Evolutionary conservation across 1,284 basidiomycete species (phyloP), one percentile per base, ranked within the genome.

Genomic region (Cutaneotrichosporon sp.): DNA sequence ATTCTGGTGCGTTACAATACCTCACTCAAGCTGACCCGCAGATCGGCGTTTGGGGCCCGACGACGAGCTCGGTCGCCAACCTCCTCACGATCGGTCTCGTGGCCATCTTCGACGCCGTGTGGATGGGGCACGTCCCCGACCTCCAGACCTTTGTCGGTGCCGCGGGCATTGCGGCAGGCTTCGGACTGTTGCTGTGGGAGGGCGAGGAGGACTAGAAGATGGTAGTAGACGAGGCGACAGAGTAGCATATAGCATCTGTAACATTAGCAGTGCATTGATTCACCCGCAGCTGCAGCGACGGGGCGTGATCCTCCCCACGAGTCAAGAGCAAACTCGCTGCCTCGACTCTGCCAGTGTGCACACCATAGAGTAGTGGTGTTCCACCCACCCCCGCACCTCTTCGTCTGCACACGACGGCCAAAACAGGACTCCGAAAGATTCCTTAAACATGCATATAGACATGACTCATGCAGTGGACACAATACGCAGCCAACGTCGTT

Each of bases 1-100:
- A 71, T 75, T 43, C 72, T 80, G 29, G n/a, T n/a, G n/a, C n/a
- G n/a, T n/a, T n/a, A n/a, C n/a, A n/a, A n/a, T n/a, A n/a, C n/a
- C n/a, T n/a, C n/a, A n/a, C n/a, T n/a, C n/a, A n/a, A n/a, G n/a
- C n/a, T n/a, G n/a, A n/a, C n/a, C n/a, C n/a, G n/a, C n/a, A n/a
- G n/a, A 80, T 80, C 47, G 79, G 79, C 0, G 64, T 79, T 22
- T 77, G 77, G 72, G 79, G 79, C 2, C 79, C 79, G 7, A 79
- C 77, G 2, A 76, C 73, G 14, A 72, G 74, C 10, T 77, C 74
- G 22, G 78, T 80, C 11, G 78, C 77, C 20, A 80, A 80, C 61
- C 74, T 80, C 4, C 69, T 80, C 31, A 75, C 79, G 0, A 80
- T 80, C 42, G 79, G 77, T 8, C 65, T 79, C 8, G 79, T 80